A percentile compares a stretch with the other conserved stretches of the same genome.
Evolutionary conservation across 2,329 filamentous ascomycete species (phyloP).

Genomic region (Elsinoe australis): DNA sequence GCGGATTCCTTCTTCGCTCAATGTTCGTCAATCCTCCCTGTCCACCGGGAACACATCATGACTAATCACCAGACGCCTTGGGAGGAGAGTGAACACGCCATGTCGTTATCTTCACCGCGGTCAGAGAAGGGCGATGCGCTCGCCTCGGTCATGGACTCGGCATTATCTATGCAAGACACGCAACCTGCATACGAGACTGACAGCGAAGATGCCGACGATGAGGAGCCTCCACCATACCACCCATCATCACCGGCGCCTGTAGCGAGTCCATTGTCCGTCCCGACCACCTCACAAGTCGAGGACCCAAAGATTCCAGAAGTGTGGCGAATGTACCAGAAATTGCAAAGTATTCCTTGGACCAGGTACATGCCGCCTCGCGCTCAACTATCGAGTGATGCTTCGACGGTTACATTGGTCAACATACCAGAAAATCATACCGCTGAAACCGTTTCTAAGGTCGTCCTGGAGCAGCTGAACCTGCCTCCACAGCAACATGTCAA

Average conservation of each 20-base stretch:
- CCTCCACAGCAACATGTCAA: constrained; percentile 3
- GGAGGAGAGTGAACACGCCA: not conserved
- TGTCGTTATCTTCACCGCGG: not conserved
- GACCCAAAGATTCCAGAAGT: not conserved
- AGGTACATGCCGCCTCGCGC: constrained; percentile 3
- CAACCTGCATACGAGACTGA: not conserved
- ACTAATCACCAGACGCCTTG: constrained; percentile 2
- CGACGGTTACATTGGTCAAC: constrained; percentile 8
- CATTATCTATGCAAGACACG: not conserved
- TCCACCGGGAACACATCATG: not conserved
- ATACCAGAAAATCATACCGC: constrained; percentile 1
- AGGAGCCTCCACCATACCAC: not conserved
- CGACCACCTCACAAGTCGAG: not conserved
- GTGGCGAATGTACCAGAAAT: constrained; percentile 6
- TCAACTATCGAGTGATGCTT: constrained; percentile 2
- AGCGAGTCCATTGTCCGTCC: not conserved
- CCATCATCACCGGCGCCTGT: not conserved
- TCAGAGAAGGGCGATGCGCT: constrained; percentile 7
- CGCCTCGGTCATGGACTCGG: constrained; percentile 6
- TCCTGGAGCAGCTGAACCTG: constrained; percentile 2
- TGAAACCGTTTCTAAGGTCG: not conserved
- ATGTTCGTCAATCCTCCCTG: not conserved
- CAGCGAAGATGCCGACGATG: not conserved
- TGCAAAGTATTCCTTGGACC: constrained; percentile 1
- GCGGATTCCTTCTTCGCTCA: not conserved